These are phyloP conservation scores for Aegilops sharonensis DNA, from an alignment of 176 grass and related monocot genomes.

Conservation along the genomic window DNA sequence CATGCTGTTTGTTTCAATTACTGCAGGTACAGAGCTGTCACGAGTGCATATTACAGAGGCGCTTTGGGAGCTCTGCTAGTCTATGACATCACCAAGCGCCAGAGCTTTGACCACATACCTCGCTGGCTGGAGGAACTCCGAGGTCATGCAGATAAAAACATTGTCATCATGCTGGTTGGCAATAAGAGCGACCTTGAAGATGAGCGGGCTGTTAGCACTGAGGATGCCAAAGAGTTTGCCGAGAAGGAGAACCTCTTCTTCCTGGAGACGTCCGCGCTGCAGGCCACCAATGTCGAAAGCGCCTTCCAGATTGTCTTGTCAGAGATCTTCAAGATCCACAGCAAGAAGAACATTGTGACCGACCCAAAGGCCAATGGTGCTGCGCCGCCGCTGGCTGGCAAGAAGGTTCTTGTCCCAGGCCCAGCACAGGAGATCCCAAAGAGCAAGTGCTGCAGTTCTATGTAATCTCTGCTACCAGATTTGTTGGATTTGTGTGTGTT, in stretches of 20 bases:
- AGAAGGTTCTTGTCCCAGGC: slow-evolving; percentile 52
- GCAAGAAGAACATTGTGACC: slow-evolving; percentile 45
- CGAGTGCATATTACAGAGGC: slow-evolving; percentile 58
- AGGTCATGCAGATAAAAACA: slow-evolving; percentile 51
- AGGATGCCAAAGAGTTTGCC: slow-evolving; percentile 50
- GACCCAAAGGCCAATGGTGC: slow-evolving; percentile 39
- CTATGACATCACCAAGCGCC: slow-evolving; percentile 55
- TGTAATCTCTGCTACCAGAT: not conserved
- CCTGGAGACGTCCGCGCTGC: slow-evolving; percentile 46
- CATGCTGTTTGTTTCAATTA: slow-evolving; percentile 1
- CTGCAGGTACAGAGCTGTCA: slow-evolving; percentile 55
- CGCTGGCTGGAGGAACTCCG: slow-evolving; percentile 54
- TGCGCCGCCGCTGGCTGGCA: slow-evolving; percentile 22
- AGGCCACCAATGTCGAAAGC: slow-evolving; percentile 46
- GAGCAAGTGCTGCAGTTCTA: slow-evolving; percentile 54
- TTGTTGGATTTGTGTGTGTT: not conserved
- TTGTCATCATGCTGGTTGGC: slow-evolving; percentile 54
- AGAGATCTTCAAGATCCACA: slow-evolving; percentile 59
- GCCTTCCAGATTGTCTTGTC: slow-evolving; percentile 49
- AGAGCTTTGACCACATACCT: slow-evolving; percentile 58
- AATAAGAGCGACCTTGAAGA: slow-evolving; percentile 55
- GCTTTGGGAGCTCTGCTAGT: slow-evolving; percentile 54
- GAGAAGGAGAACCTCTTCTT: slow-evolving; percentile 64
- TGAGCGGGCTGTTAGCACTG: slow-evolving; percentile 36
- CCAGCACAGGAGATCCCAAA: slow-evolving; percentile 53